Base-by-base conservation (phyloP, 1,139 yeast species). In the Kurtzmaniella quercitrusa region DNA sequence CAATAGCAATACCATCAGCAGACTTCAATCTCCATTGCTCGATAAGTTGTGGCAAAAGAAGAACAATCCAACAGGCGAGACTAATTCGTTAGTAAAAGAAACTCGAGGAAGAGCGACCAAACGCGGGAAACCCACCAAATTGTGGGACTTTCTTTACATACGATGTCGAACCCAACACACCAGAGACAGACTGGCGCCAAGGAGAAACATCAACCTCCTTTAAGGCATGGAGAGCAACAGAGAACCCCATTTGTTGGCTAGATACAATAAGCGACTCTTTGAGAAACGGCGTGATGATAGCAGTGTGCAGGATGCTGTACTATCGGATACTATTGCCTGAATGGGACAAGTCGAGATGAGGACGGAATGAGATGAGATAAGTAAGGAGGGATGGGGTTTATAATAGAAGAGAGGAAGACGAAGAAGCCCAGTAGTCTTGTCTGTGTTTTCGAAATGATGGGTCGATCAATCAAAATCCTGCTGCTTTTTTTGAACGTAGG, bases 1-100 rank as follows among this genome's bases (percentile, higher is more conserved):
- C 78, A 34, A 84, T 73, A 29, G 94, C 82, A 18, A 86, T 80
- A 4, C 95, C 95, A 34, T 85, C 93, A 3, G 90, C 88, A 19
- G 88, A 78, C 57, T 85, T 82, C 43, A 81, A 66, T 47, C 85
- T 66, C 91, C 91, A 86, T 62, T 86, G 94, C 59, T 86, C 95
- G 34, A 86, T 76, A 40, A 86, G 73, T 62, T 87, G 95, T 1
- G 95, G 95, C 55, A 85, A 67, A 48, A 85, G 72, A 41, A 86
- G 66, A n/a, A 86, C 91, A 21, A 87, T 77, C 93, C 93, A 87
- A 58, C 91, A 84, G 2, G 91, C 81, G 40, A 80, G 67, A 15
- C 82, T 57, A 62, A 14, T 14, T 11, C 3, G 31, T 27, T 27
- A 27, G 31, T 27, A 27, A 5, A 21, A 21, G 8, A 21, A 21